Evolutionary conservation across 1,284 basidiomycete genomes (phyloP).

Genomic region (Coniferiporia sulphurascens): DNA sequence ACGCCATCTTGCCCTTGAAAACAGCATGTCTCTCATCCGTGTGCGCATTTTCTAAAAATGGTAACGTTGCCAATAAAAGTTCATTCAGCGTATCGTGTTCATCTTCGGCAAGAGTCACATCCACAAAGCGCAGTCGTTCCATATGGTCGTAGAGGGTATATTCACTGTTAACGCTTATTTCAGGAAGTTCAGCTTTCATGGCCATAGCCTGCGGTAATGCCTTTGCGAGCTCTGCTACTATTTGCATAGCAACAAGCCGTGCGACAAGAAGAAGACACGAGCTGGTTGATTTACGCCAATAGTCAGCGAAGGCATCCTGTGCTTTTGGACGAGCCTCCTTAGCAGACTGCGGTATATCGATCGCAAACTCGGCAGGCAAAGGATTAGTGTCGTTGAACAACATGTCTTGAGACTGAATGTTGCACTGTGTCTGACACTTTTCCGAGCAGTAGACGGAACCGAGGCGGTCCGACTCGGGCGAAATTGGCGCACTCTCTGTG

Average conservation of each 20-base stretch:
- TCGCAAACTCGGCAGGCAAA: slow-evolving; percentile 48
- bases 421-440: slow-evolving; percentile 52
- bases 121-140: slow-evolving; percentile 64
- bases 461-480: slow-evolving; percentile 46
- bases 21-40: slow-evolving; percentile 56
- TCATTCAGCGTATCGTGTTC: slow-evolving; percentile 49
- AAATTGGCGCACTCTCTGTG: slow-evolving; percentile 39
- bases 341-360: slow-evolving; percentile 29
- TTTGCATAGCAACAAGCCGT: slow-evolving; percentile 65
- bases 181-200: slow-evolving; percentile 36
- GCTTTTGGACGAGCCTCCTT: slow-evolving; percentile 47
- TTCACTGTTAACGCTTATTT: slow-evolving; percentile 41
- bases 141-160: slow-evolving; percentile 71
- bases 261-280: slow-evolving; percentile 55
- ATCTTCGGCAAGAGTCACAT: slow-evolving; percentile 41
- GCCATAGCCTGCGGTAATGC: slow-evolving; percentile 33
- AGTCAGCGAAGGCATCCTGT: slow-evolving; percentile 52
- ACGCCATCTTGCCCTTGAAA: slow-evolving; percentile 65
- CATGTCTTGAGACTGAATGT: slow-evolving; percentile 57
- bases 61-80: slow-evolving; percentile 58
- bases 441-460: slow-evolving; percentile 66
- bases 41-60: slow-evolving; percentile 66
- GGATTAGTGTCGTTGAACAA: slow-evolving; percentile 65
- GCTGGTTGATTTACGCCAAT: slow-evolving; percentile 44
- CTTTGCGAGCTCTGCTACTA: slow-evolving; percentile 60